Base-by-base conservation (phyloP, 2,329 filamentous ascomycete species). In the Penicillium capsulatum region DNA sequence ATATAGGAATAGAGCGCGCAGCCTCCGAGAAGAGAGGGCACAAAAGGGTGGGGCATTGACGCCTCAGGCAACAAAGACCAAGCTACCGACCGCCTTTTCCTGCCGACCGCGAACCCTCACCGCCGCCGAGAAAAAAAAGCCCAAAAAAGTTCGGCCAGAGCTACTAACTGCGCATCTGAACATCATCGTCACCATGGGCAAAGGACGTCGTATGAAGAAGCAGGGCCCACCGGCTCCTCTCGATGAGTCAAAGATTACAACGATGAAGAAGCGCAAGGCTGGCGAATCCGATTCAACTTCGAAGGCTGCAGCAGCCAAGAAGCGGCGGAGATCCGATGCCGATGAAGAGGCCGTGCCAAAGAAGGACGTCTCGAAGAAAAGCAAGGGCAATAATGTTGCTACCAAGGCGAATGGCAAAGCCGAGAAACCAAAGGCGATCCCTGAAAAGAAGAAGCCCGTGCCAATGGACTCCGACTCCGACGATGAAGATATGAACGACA, bases 121-220 rank as follows among this genome's bases (percentile, higher is more conserved):
- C 60, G 60, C 60, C 50, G 46, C 36, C 37, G 44, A 38, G 42
- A 47, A 55, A 55, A 58, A 55, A 53, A 54, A 47, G 47, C 34
- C 36, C 55, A 54, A 51, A 55, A 51, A 52, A 36, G 44, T 50
- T 40, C 45, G 22, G 22, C 48, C 50, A 57, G 60, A 58, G 40
- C 38, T 24, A 36, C 32, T 31, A 50, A 46, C 30, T 38, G 53
- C 36, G 24, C 38, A 53, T 27, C 37, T 36, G 46, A 40, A 40
- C 39, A 47, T 43, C 43, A 43, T 40, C 51, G 32, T 63, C 63
- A 80, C 64, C 60, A 95, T 95, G 90, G 90, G 88, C 73, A 79
- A 81, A 47, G 86, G 89, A 65, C 85, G 89, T 64, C 87, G 90
- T 58, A 94, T 96, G 83, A 86, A 90, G 67, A 96, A 96, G 71